Evolutionary conservation across 495 filamentous ascomycete species (phyloP).

Genomic region (Viridothelium virens): DNA sequence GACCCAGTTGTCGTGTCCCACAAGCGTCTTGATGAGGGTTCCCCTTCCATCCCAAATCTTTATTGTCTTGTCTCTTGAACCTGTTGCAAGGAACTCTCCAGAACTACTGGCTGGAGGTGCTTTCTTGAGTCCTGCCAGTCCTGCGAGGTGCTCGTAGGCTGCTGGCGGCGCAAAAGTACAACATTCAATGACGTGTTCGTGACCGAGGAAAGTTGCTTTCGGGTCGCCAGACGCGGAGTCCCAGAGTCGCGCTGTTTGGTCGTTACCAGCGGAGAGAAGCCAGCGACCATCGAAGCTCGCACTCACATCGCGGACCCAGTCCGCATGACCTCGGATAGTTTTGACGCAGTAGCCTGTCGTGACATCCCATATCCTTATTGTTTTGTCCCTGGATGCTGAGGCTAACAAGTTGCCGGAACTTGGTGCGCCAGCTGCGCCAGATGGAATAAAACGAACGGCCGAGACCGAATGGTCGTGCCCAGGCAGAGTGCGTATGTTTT

Average conservation of each 20-base stretch:
- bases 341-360: constrained; percentile 89
- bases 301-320: constrained; percentile 82
- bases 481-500: constrained; percentile 85
- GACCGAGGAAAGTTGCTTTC: constrained; percentile 75
- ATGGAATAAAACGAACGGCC: constrained; percentile 81
- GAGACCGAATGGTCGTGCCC: constrained; percentile 92
- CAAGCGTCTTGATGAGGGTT: constrained; percentile 74
- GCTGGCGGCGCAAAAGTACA: constrained; percentile 78
- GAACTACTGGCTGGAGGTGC: constrained; percentile 62
- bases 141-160: constrained; percentile 66
- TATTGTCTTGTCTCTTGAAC: constrained; percentile 84
- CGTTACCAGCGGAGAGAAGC: constrained; percentile 73
- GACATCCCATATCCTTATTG: constrained; percentile 84
- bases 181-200: constrained; percentile 87
- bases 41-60: constrained; percentile 84
- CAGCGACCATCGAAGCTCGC: constrained; percentile 78
- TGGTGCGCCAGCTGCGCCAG: constrained; percentile 57
- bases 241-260: constrained; percentile 78
- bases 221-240: constrained; percentile 66
- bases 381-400: constrained; percentile 72
- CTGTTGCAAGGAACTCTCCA: constrained; percentile 87
- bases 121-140: constrained; percentile 78
- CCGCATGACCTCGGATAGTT: constrained; percentile 70
- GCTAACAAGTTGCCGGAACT: constrained; percentile 69
- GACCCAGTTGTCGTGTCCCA: constrained; percentile 96